phyloP scores from a whole-genome alignment of 768 basidiomycete species.

The Mycena venus region DNA sequence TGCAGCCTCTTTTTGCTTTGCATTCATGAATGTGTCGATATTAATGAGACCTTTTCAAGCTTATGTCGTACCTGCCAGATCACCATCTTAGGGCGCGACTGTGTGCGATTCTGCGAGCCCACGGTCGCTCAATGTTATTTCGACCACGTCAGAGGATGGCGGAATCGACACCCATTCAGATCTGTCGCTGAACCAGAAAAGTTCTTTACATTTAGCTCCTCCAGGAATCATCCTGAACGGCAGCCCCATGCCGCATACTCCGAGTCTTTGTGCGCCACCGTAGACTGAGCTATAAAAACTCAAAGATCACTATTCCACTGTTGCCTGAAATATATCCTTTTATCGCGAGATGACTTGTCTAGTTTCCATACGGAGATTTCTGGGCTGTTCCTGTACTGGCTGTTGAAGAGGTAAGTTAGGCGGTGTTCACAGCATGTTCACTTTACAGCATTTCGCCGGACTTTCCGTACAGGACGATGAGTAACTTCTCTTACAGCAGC shows the following conservation, averaged over 20 bases:
- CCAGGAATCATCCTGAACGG: background rate
- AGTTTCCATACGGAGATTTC: too few species aligned
- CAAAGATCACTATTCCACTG: too few species aligned
- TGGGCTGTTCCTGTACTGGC: too few species aligned
- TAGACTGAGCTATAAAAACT: too few species aligned
- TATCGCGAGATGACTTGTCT: too few species aligned
- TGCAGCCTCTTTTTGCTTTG: background rate
- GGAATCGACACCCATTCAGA: background rate
- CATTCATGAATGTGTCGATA: background rate
- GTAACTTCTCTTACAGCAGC: too few species aligned
- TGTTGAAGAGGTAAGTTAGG: too few species aligned
- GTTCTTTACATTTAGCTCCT: background rate
- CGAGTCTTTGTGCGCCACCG: too few species aligned
- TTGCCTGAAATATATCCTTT: too few species aligned
- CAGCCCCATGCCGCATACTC: background rate
- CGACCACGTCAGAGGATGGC: background rate
- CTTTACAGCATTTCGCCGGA: too few species aligned
- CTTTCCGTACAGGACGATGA: too few species aligned
- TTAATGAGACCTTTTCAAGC: background rate
- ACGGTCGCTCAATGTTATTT: background rate
- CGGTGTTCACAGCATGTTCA: too few species aligned
- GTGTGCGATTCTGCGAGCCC: background rate
- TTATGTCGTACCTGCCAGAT: background rate
- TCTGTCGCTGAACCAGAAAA: background rate
- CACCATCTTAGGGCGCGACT: conserved; percentile 13